Evolutionary conservation across 148 eudicot species (phyloP), one percentile per base, ranked within the genome.

Genomic region (Rhododendron kiyosumense): DNA sequence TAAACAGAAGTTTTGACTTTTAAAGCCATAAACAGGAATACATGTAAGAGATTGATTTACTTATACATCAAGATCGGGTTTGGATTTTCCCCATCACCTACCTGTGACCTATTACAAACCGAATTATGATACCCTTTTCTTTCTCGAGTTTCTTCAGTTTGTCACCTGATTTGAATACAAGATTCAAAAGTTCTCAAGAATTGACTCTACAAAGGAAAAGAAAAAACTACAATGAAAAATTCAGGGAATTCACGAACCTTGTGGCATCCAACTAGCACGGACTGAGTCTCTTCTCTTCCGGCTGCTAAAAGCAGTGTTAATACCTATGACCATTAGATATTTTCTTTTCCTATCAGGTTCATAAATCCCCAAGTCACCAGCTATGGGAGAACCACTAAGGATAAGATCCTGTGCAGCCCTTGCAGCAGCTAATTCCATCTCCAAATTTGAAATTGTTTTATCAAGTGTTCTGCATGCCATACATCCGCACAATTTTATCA

Each of bases 101-200:
- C 98, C 98, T 94, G 92, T 96, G 98, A 79, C 98, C 98, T 86
- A 96, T 96, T 84, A 96, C 98, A 88, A 96, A 96, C 87, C 95
- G 93, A 90, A 94, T 87, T 59, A 96, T 85, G 80, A 96, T 94
- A 79, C 98, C 98, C 89, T 94, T 96, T 85, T 94, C 98, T 90
- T 94, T 95, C 91, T 96, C 98, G 52, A 96, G 94, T 87, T 93
- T 92, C 92, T 91, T 94, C 79, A 89, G 84, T 84, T 94, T 92
- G 69, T 92, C 98, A 84, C 98, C 98, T 96, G 88, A 69, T 75
- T 69, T 45, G 8, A 26, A 81, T 17, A 73, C 43, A 83, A 69
- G 51, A 83, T 69, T 69, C 49, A 13, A 45, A 41, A 26, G 20
- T 18, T 7, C 13, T 28, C 24, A 32, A 41, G 41, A 38, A 12